These are phyloP conservation scores for Globisporangium spinosum DNA, from an alignment of 352 stramenopile genomes.

Conservation along the genomic window DNA sequence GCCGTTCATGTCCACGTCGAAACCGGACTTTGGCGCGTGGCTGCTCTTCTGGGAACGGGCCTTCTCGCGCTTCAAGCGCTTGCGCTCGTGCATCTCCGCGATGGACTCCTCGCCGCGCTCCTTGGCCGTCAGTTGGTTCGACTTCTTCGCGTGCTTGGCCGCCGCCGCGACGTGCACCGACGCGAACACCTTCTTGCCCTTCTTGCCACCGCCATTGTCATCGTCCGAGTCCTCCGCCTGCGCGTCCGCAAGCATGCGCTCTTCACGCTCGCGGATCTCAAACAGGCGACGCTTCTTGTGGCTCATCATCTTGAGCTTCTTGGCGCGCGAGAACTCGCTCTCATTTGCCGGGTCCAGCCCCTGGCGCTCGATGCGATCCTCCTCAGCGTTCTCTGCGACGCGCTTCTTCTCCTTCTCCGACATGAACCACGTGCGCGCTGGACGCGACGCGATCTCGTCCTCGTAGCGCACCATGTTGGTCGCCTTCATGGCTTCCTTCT, in stretches of 20 bases:
- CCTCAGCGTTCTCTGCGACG: constrained; percentile 62
- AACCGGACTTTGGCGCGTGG: constrained; percentile 45
- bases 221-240: constrained; percentile 37
- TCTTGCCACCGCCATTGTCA: constrained; percentile 27
- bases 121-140: constrained; percentile 43
- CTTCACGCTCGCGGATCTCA: constrained; percentile 82
- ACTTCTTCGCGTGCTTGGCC: constrained; percentile 83
- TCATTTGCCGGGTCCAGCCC: constrained; percentile 30
- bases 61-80: constrained; percentile 79
- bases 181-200: constrained; percentile 68
- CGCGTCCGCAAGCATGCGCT: constrained; percentile 72
- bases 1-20: constrained; percentile 74
- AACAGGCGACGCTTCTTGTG: constrained; percentile 85
- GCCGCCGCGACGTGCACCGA: constrained; percentile 72
- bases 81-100: constrained; percentile 68
- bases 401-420: constrained; percentile 88
- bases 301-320: constrained; percentile 84
- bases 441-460: constrained; percentile 87
- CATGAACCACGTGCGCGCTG: constrained; percentile 91
- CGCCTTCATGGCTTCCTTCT: constrained; percentile 87
- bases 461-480: constrained; percentile 89
- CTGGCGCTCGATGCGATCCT: constrained; percentile 46
- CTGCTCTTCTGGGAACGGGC: constrained; percentile 49
- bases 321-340: constrained; percentile 44
- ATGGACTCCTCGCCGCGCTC: constrained; percentile 78